Evolutionary conservation across 2,329 filamentous ascomycete species (phyloP), one percentile per base, ranked within the genome.

Genomic region (Penicillium sp.): DNA sequence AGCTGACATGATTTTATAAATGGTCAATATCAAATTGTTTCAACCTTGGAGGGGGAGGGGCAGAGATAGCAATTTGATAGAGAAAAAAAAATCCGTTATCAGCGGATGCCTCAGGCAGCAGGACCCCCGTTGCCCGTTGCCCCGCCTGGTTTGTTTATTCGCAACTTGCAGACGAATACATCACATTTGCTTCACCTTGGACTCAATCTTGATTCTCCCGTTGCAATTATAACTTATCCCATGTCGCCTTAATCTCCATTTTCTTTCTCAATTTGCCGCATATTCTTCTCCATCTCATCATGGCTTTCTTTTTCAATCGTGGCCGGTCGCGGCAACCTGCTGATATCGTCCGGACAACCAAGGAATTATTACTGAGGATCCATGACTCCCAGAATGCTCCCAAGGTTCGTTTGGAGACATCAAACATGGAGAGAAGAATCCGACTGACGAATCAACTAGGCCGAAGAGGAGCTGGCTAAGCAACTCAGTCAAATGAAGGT

Each of bases 401-500:
- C 57, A 87, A 87, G 79, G 85, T 87, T 65, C 46, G 70, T 53
- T 40, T 48, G 55, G 16, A n/a, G 31, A 40, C 41, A 44, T n/a
- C 39, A n/a, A 69, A 77, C 55, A 84, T 81, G 73, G 87, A 58
- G 82, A 84, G 67, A 81, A 85, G 57, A 78, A 80, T 63, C 76
- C 79, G 23, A 72, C 73, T 53, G 78, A 81, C 62, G 74, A 78
- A 60, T 85, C 84, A 77, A 83, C 84, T 65, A 96, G 92, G 84
- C 87, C 60, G 84, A 86, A 68, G 93, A 97, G 71, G 92, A 97
- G 70, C 82, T 96, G 61, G 88, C 91, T 48, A 91, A 91, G 71
- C 87, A 92, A 65, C 83, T 99, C 62, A 83, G 84, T 51, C 90
- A 96, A 74, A 96, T 97, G 88, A 97, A 97, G 76, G 79, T 92